Evolutionary conservation across 2,329 filamentous ascomycete species (phyloP).

Genomic region (Colletotrichum incanum): DNA sequence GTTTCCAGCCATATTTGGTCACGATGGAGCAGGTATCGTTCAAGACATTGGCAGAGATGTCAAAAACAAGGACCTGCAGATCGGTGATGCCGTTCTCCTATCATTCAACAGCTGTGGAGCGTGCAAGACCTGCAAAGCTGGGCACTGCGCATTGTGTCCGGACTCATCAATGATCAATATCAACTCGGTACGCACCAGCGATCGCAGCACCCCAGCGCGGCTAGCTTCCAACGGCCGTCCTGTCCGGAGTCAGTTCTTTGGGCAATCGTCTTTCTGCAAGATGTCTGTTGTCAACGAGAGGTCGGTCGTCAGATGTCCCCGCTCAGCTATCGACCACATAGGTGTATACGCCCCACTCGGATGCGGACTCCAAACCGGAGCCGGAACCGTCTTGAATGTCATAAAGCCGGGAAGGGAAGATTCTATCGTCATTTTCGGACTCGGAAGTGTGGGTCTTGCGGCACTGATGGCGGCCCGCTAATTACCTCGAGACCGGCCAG

Average conservation of each 20-base stretch:
- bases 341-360: constrained; percentile 75
- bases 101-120: constrained; percentile 95
- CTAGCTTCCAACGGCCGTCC: constrained; percentile 96
- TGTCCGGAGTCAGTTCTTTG: constrained; percentile 94
- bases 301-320: constrained; percentile 91
- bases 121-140: constrained; percentile 99
- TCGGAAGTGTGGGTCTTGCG: constrained; percentile 93
- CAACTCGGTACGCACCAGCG: constrained; percentile 85
- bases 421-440: constrained; percentile 93
- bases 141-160: constrained; percentile 94
- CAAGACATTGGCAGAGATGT: constrained; percentile 96
- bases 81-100: constrained; percentile 91
- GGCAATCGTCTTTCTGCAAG: constrained; percentile 97
- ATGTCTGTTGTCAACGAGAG: constrained; percentile 99
- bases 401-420: constrained; percentile 92
- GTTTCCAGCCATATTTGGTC: constrained; percentile 89
- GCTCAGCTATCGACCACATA: constrained; percentile 93
- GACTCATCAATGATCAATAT: constrained; percentile 27
- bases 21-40: constrained; percentile 92
- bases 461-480: constrained; percentile 93
- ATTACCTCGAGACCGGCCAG: constrained; percentile 82
- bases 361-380: constrained; percentile 98
- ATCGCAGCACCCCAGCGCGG: constrained; percentile 88
- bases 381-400: constrained; percentile 94
- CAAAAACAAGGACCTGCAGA: constrained; percentile 90